phyloP scores from a whole-genome alignment of 2,329 filamentous ascomycete species.

The Xylaria arbuscula region DNA sequence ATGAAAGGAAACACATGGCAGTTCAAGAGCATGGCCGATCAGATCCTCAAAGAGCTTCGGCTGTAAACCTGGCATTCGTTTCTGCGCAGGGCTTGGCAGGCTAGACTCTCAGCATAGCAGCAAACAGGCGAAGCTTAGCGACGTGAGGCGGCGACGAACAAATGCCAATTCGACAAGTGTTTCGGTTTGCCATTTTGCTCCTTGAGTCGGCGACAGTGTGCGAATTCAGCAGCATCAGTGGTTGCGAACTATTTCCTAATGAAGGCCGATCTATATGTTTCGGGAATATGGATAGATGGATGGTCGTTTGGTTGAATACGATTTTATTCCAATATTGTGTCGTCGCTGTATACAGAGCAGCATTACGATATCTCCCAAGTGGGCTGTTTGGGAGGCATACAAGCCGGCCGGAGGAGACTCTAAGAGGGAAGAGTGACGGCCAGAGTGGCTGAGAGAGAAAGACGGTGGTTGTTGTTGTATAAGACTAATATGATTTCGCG shows the following conservation, averaged over 20 bases:
- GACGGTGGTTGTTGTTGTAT: slow-evolving; percentile 41
- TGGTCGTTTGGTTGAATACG: slow-evolving; percentile 42
- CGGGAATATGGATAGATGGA: slow-evolving; percentile 34
- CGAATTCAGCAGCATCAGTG: slow-evolving; percentile 10
- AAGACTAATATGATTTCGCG: slow-evolving; percentile 43
- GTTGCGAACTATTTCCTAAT: slow-evolving; percentile 30
- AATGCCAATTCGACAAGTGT: slow-evolving; percentile 7
- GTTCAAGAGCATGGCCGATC: slow-evolving; percentile 98
- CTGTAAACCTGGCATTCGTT: slow-evolving; percentile 62
- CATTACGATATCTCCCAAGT: slow-evolving; percentile 9
- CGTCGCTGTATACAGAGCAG: slow-evolving; percentile 16
- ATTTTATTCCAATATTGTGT: slow-evolving; percentile 22
- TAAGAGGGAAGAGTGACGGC: background rate
- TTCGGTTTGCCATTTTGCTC: slow-evolving; percentile 11
- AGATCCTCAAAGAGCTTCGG: slow-evolving; percentile 86
- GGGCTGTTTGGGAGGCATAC: slow-evolving; percentile 24
- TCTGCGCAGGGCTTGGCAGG: slow-evolving; percentile 18
- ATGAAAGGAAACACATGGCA: slow-evolving; percentile 96
- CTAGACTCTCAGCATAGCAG: slow-evolving; percentile 1
- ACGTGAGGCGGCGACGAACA: background rate
- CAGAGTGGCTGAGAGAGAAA: background rate
- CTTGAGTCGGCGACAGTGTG: slow-evolving; percentile 3
- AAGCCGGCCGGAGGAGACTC: slow-evolving; percentile 18
- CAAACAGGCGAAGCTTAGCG: background rate
- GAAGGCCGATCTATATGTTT: slow-evolving; percentile 31